phyloP scores from a whole-genome alignment of 495 filamentous ascomycete species.

The Penicillium lividum region DNA sequence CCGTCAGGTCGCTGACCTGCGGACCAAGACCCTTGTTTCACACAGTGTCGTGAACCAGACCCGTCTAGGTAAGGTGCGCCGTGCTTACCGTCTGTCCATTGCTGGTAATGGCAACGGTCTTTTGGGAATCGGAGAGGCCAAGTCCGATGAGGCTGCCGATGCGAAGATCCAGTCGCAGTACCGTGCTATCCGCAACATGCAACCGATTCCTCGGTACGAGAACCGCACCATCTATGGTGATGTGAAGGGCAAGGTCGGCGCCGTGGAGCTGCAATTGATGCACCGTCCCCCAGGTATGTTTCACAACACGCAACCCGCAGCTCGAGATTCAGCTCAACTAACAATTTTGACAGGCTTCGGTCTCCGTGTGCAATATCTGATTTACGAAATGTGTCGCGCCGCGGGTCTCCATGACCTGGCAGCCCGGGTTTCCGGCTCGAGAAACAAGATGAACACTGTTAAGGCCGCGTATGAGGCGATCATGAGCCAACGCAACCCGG shows the following conservation, averaged over 20 bases:
- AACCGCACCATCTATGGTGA: constrained; percentile 86
- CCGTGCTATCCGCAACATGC: constrained; percentile 81
- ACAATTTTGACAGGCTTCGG: constrained; percentile 69
- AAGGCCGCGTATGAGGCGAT: constrained; percentile 87
- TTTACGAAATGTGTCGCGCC: constrained; percentile 86
- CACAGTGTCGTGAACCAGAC: constrained; percentile 89
- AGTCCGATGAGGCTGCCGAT: constrained; percentile 69
- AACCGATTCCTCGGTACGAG: constrained; percentile 86
- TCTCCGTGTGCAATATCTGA: constrained; percentile 82
- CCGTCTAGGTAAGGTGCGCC: constrained; percentile 85
- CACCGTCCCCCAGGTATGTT: constrained; percentile 82
- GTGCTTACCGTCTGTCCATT: constrained; percentile 67
- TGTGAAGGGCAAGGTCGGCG: constrained; percentile 81
- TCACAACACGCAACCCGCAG: neutral
- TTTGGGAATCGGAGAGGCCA: constrained; percentile 86
- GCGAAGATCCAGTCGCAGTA: constrained; percentile 67
- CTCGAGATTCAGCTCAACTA: constrained; percentile 11
- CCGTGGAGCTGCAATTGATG: constrained; percentile 75
- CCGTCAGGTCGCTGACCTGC: constrained; percentile 54
- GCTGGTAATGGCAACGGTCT: constrained; percentile 84
- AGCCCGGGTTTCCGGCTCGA: constrained; percentile 71
- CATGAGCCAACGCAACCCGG: constrained; percentile 77
- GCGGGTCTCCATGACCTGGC: constrained; percentile 84
- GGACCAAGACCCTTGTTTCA: constrained; percentile 64
- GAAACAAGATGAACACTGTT: constrained; percentile 95